Evolutionary conservation across 2,329 filamentous ascomycete species (phyloP).

Genomic region (Beauveria scarabaeidicola): DNA sequence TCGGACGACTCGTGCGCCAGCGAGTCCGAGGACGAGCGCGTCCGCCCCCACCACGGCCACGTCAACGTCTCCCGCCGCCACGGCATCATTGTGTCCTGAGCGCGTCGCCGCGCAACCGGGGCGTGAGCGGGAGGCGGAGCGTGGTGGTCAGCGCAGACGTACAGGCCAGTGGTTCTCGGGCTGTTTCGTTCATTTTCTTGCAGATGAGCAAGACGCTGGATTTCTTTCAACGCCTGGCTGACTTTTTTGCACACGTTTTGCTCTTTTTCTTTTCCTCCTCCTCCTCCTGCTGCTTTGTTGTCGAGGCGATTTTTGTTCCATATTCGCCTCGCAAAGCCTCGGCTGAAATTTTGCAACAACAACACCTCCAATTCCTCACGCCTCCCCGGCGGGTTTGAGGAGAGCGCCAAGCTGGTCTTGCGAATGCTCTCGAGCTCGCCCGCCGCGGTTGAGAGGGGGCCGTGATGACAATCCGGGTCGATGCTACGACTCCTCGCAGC

Average conservation of each 20-base stretch:
- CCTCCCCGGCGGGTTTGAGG: slow-evolving; percentile 20
- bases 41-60: slow-evolving; percentile 29
- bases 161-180: slow-evolving; percentile 4
- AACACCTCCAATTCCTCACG: slow-evolving; percentile 16
- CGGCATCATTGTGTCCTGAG: slow-evolving; percentile 49
- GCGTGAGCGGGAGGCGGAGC: background rate
- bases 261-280: slow-evolving; percentile 9
- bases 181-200: background rate
- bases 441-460: slow-evolving; percentile 14
- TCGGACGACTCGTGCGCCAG: slow-evolving; percentile 68
- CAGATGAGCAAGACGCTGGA: slow-evolving; percentile 16
- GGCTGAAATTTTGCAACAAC: slow-evolving; percentile 15
- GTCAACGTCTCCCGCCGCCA: slow-evolving; percentile 46
- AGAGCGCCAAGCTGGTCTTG: slow-evolving; percentile 39
- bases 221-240: slow-evolving; percentile 20
- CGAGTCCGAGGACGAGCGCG: slow-evolving; percentile 30
- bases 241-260: slow-evolving; percentile 6
- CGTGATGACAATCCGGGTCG: slow-evolving; percentile 37
- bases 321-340: slow-evolving; percentile 17
- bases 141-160: slow-evolving; percentile 14
- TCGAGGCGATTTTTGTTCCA: slow-evolving; percentile 14
- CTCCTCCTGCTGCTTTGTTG: slow-evolving; percentile 20
- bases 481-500: slow-evolving; percentile 43
- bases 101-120: background rate
- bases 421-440: slow-evolving; percentile 16